phyloP scores from a whole-genome alignment of 2,329 filamentous ascomycete species.

The Cytospora piceicola region DNA sequence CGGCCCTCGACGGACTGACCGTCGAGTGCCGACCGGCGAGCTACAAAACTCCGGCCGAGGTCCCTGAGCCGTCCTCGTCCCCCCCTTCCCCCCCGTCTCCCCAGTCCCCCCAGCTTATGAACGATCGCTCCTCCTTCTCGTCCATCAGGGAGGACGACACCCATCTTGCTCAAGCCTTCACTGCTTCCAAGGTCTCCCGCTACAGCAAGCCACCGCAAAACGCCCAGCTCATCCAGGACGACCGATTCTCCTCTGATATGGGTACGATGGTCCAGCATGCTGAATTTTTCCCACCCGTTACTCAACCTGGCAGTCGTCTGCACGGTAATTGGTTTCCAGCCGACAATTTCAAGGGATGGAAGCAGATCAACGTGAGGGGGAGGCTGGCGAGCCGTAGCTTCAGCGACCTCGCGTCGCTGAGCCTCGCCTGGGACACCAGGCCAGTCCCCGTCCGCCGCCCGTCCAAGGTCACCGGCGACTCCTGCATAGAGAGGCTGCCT shows the following conservation, averaged over 20 bases:
- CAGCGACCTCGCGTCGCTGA: slow-evolving; percentile 60
- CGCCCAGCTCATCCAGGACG: slow-evolving; percentile 55
- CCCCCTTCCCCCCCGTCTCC: no score
- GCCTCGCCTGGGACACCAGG: slow-evolving; percentile 57
- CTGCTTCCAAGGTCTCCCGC: slow-evolving; percentile 64
- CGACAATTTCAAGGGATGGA: slow-evolving; percentile 65
- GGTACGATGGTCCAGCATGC: slow-evolving; percentile 48
- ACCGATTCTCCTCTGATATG: slow-evolving; percentile 44
- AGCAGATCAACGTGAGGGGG: slow-evolving; percentile 62
- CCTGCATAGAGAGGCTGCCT: slow-evolving; percentile 69
- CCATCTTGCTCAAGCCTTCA: slow-evolving; percentile 65
- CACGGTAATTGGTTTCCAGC: slow-evolving; percentile 63
- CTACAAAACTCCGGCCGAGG: slow-evolving; percentile 39
- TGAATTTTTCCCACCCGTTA: slow-evolving; percentile 56
- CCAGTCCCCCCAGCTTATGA: slow-evolving; percentile 40
- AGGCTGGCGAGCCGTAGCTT: slow-evolving; percentile 64
- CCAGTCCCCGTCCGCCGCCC: slow-evolving; percentile 28
- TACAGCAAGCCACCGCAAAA: slow-evolving; percentile 48
- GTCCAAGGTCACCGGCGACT: slow-evolving; percentile 46
- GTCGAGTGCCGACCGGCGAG: slow-evolving; percentile 20
- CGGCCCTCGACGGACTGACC: slow-evolving; percentile 20
- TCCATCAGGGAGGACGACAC: slow-evolving; percentile 64
- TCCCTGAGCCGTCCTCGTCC: slow-evolving; percentile 32
- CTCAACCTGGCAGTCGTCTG: slow-evolving; percentile 58
- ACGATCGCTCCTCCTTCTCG: slow-evolving; percentile 60